Evolutionary conservation across 1,284 basidiomycete species (phyloP).

Genomic region (Dichomitus squalens): DNA sequence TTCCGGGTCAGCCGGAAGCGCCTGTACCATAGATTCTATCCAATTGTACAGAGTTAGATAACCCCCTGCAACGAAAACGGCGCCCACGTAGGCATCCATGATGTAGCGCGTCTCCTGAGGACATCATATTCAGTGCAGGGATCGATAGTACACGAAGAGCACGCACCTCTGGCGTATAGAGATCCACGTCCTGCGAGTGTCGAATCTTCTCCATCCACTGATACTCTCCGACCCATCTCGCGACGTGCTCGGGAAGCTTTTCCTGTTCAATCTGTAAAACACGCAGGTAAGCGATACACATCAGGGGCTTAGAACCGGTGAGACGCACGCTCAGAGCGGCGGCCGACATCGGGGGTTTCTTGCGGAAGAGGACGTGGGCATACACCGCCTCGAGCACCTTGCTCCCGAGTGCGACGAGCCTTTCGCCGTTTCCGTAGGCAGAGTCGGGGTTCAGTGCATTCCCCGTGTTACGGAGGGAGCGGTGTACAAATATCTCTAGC

Average conservation of each 20-base stretch:
- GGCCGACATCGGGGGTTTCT: constrained; percentile 53
- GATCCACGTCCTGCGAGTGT: constrained; percentile 45
- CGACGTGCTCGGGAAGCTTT: constrained; percentile 45
- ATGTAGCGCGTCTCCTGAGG: constrained; percentile 58
- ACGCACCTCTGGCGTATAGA: constrained; percentile 53
- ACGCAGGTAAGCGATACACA: not conserved
- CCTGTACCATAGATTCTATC: constrained; percentile 32
- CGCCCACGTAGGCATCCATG: constrained; percentile 70
- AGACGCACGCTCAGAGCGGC: constrained; percentile 50
- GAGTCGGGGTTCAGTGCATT: constrained; percentile 40
- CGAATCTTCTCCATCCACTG: constrained; percentile 57
- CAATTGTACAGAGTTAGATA: constrained; percentile 55
- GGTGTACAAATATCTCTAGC: constrained; percentile 70
- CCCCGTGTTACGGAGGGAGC: constrained; percentile 53
- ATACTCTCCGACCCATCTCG: constrained; percentile 62
- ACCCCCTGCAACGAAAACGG: constrained; percentile 59
- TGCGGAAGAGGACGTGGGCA: constrained; percentile 52
- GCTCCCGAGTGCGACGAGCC: constrained; percentile 56
- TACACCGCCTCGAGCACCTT: constrained; percentile 52
- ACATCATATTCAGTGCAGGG: constrained; percentile 4
- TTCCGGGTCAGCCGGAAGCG: not conserved
- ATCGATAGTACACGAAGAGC: constrained; percentile 3
- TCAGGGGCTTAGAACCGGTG: not conserved
- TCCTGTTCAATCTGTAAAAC: constrained; percentile 30
- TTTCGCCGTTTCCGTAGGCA: constrained; percentile 56